Base-by-base conservation (phyloP, 1,139 yeast genomes). In the Yamadazyma dendronema region DNA sequence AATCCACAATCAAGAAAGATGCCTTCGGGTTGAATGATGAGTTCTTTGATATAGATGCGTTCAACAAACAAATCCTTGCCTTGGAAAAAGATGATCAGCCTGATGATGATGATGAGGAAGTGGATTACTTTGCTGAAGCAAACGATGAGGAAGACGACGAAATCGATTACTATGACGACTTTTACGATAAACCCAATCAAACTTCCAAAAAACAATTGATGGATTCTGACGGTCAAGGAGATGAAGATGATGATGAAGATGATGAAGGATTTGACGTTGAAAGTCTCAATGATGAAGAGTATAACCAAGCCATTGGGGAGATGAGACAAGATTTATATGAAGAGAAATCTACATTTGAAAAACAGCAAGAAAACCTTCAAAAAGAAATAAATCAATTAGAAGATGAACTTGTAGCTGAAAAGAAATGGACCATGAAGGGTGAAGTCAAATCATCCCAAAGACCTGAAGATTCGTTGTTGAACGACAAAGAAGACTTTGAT, bases 401-500 rank as follows among this genome's bases (percentile, higher is more conserved):
- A 62, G 79, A 81, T 26, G 97, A 90, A 56, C 82, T 94, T 21
- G 81, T 92, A 19, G 92, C 89, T 2, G 92, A 85, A 43, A 92
- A 92, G 67, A 82, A 82, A 53, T 92, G 98, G 98, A 81, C 95
- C 7, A 74, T 90, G 74, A 84, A 82, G 56, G 98, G 98, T 61
- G 98, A 92, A 62, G 89, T 88, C 2, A 75, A 77, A 36, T 86
- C 90, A 1, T 77, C 74, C 45, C 87, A 84, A 48, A 77, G 98
- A 54, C 96, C 96, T 3, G 68, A 72, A 34, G 96, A 92, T 61
- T 84, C 97, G 1, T 67, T 92, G 27, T 56, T 71, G 41, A 71
- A 66, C 39, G 74, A 69, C 42, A 59, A 64, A 6, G 74, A 65
- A 37, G 59, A 47, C 30, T 59, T 71, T 35, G 70, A 66, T 37